A percentile compares a stretch with the other conserved stretches of the same genome.
Conservation (phyloP, 805 yeast species). For the Lipomyces starkeyi region DNA sequence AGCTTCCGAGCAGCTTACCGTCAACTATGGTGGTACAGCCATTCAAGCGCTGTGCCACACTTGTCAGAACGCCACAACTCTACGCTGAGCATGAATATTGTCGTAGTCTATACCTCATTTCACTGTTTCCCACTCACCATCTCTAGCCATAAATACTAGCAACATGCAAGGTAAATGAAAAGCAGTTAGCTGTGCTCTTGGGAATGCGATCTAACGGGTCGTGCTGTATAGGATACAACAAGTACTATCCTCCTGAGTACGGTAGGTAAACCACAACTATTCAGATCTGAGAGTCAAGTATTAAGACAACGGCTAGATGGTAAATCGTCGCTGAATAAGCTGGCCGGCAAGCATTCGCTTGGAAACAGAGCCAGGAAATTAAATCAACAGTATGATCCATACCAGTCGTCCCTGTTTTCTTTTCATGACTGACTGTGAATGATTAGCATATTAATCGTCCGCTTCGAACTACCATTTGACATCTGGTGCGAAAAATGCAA, state of each 20-base stretch:
- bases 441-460: constrained; percentile 38
- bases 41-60: background rate
- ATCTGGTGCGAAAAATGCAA: constrained; percentile 43
- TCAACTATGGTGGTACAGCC: background rate
- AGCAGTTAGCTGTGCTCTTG: background rate
- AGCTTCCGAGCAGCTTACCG: background rate
- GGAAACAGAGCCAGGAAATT: constrained; percentile 43
- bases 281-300: background rate
- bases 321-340: constrained; percentile 41
- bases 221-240: constrained; percentile 41
- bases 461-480: constrained; percentile 46
- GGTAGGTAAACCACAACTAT: constrained; percentile 35
- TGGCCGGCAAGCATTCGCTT: constrained; percentile 43
- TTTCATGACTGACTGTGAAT: background rate
- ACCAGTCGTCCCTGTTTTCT: background rate
- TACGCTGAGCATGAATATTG: background rate
- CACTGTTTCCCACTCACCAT: background rate
- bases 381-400: constrained; percentile 33
- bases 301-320: constrained; percentile 39
- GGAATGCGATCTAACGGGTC: background rate
- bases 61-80: constrained; percentile 2
- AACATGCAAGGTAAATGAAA: constrained; percentile 12
- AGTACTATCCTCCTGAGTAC: constrained; percentile 47
- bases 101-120: background rate
- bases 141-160: background rate